Evolutionary conservation across 345 rosid genomes (phyloP), one percentile per base, ranked within the genome.

Genomic region (Acer negundo): DNA sequence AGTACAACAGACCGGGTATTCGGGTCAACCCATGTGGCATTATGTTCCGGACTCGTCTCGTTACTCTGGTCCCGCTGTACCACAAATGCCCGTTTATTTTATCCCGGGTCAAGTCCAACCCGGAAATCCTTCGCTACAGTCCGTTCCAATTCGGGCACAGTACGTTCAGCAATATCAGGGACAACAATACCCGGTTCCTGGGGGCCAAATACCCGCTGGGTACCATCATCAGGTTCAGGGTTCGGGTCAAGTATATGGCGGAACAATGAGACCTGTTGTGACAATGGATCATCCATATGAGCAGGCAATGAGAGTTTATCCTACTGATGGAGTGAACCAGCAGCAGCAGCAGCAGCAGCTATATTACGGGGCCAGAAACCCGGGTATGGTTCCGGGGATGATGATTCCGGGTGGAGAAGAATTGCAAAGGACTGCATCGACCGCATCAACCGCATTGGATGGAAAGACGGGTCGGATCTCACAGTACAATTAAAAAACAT

Each of bases 81-180:
- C 85, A 22, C 90, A 79, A 31, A 51, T 90, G 35, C 98, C 97
- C 10, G 82, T 90, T 81, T 92, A 90, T 74, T 95, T 92, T 64
- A 85, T 92, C 22, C 89, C 86, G 46, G 82, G 87, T 31, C 82
- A 87, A 38, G 82, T 85, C 66, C 93, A 84, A 28, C 84, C 79
- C 0, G 82, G 87, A 2, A 88, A 77, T 77, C 85, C 82, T 61
- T 87, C 91, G 64, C 85, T 84, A 49, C 94, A 91, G 62, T 83
- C 79, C 0, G 78, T 86, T 65, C 91, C 78, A 70, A 67, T 85
- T 16, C 91, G 51, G 17, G 79, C 90, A 6, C 90, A 81, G 19
- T 92, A 84, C 67, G 70, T 87, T 35, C 98, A 79, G 12, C 97
- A 35, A 35, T 35, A 35, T 35, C 38, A 35, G 38, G 38, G 38